Evolutionary conservation across 73 alveolate species (phyloP).

Genomic region (Loxodes magnus): DNA sequence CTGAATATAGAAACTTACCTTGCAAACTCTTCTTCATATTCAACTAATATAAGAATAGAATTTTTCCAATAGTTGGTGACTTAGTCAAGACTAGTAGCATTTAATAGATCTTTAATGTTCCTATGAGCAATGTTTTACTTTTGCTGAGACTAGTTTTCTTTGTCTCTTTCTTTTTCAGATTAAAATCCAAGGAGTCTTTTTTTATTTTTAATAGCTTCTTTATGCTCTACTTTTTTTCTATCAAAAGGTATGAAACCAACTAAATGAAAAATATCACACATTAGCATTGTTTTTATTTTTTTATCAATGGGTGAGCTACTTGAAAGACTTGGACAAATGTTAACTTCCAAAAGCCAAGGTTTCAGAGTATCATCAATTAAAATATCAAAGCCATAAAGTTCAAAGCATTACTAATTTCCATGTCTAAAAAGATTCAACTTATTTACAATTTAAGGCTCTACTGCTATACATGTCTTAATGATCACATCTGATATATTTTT

Average conservation of each 20-base stretch:
- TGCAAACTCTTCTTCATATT: too few species aligned
- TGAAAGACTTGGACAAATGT: conserved; percentile 80
- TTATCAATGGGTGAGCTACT: conserved; percentile 69
- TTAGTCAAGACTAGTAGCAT: too few species aligned
- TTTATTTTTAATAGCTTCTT: too few species aligned
- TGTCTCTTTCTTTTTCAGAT: too few species aligned
- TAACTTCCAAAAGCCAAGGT: conserved; percentile 93
- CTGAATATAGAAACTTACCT: too few species aligned
- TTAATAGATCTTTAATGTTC: too few species aligned
- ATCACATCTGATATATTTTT: conserved; percentile 54
- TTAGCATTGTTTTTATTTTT: conserved; percentile 57
- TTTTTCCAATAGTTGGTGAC: too few species aligned
- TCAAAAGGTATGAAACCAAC: conserved; percentile 28
- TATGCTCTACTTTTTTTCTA: not conserved
- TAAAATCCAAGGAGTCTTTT: too few species aligned
- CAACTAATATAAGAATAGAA: too few species aligned
- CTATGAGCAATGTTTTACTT: too few species aligned
- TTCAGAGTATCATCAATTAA: conserved; percentile 65
- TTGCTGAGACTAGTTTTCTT: too few species aligned
- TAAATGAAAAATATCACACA: conserved; percentile 59
- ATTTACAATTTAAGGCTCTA: conserved; percentile 38
- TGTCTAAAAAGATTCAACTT: conserved; percentile 20
- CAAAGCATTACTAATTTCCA: conserved; percentile 71
- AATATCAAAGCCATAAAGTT: conserved; percentile 95
- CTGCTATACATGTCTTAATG: conserved; percentile 57